Base-by-base conservation (phyloP, 108 stramenopile genomes). In the Seminavis robusta region DNA sequence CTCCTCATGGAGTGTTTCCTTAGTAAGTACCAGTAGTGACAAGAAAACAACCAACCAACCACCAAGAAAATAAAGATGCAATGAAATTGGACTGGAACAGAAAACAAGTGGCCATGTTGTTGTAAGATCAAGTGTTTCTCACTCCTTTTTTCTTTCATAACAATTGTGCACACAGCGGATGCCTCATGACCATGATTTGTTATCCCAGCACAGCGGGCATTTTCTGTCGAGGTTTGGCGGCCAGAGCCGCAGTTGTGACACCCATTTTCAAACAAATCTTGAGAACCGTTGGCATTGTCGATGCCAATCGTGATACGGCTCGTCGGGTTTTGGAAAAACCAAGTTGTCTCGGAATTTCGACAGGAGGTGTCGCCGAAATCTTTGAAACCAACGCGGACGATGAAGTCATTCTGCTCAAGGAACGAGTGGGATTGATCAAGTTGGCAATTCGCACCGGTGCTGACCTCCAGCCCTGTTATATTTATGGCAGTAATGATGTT, bases 391-490 rank as follows among this genome's bases (percentile, higher is more conserved):
- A 77, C 36, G 56, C 34, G 8, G 61, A 59, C 7, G 61, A 70
- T 24, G 65, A 77, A 28, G 56, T 59, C 39, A 67, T 77, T 31
- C 19, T 71, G 39, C 34, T 71, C 25, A 71, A 57, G 30, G 50
- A 54, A 32, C 47, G 76, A 1, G 47, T 66, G 19, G 81, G 81
- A 4, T 36, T 82, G 31, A 76, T 82, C 59, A 78, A 78, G 28
- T 51, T 82, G 11, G 76, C 81, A 11, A 59, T 78, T 33, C 64
- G 69, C 25, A 82, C 81, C 0, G 81, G 81, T 17, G 69, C 81
- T n/a, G 64, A 66, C 31, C 28, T 82, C n/a, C 58, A 59, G 1
- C 81, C 81, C 11, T 59, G 68, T 37, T 82, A 75, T 40, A 44
- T 82, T 16, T 82, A 78, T 68, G 81, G 81, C 6, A 73, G 69